Percentiles rank a stretch among this genome's conserved stretches.
Evolutionary conservation across 2,329 filamentous ascomycete species (phyloP).

Genomic region (Ascochyta lentis): DNA sequence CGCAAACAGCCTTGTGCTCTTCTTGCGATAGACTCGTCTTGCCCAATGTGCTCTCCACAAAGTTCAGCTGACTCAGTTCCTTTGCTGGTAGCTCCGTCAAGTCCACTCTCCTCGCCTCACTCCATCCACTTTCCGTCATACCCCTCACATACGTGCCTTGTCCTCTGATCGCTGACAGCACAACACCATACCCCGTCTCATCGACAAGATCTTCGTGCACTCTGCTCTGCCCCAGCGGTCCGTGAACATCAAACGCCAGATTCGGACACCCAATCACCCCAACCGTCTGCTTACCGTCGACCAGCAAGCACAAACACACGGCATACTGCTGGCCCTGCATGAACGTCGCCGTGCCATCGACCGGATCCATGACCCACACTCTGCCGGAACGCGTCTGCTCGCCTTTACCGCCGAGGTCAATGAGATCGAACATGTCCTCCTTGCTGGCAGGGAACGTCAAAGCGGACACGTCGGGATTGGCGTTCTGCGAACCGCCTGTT

Average conservation of each 20-base stretch:
- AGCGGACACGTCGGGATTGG: constrained; percentile 5
- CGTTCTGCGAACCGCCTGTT: constrained; percentile 30
- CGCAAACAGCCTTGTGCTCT: constrained; percentile 48
- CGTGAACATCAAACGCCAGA: constrained; percentile 52
- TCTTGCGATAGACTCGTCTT: constrained; percentile 47
- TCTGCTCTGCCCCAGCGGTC: constrained; percentile 22
- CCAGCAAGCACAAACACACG: constrained; percentile 65
- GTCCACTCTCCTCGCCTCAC: constrained; percentile 43
- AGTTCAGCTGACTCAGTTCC: constrained; percentile 47
- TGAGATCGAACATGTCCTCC: constrained; percentile 66
- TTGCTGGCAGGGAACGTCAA: constrained; percentile 51
- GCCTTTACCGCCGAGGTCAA: constrained; percentile 65
- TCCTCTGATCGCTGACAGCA: constrained; percentile 58
- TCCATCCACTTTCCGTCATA: constrained; percentile 46
- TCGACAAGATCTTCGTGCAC: constrained; percentile 52
- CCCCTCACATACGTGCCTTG: constrained; percentile 53
- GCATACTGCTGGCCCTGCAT: constrained; percentile 68
- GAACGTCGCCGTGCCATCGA: constrained; percentile 70
- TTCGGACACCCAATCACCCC: constrained; percentile 70
- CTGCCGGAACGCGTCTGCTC: constrained; percentile 54
- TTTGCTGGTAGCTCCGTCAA: constrained; percentile 25
- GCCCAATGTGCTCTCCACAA: constrained; percentile 55
- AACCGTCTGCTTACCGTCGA: constrained; percentile 63
- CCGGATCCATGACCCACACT: constrained; percentile 69
- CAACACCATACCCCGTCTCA: constrained; percentile 47